A percentile compares a stretch with the other conserved stretches of the same genome.
Conservation (phyloP, 2,329 filamentous ascomycete species). For the Talaromyces atroroseus region DNA sequence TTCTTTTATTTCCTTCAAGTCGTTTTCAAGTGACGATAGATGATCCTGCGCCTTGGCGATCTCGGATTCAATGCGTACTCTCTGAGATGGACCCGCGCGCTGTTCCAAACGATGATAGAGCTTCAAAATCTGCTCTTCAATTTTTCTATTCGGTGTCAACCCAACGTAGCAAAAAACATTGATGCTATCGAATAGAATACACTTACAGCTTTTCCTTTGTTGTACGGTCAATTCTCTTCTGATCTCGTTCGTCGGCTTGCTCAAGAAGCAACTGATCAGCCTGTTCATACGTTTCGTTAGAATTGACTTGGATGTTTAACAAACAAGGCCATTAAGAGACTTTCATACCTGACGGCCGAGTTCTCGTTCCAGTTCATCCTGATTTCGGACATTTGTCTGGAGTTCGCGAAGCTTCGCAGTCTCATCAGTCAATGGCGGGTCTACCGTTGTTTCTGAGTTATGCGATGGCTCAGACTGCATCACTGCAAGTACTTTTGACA, state of each 20-base stretch:
- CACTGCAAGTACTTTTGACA: background rate
- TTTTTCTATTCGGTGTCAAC: conserved; percentile 39
- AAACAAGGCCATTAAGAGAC: background rate
- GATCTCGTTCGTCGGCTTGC: conserved; percentile 59
- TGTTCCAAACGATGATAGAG: conserved; percentile 53
- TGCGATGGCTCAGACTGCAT: background rate
- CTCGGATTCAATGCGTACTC: conserved; percentile 47
- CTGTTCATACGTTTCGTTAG: conserved; percentile 21
- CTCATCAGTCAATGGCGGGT: conserved; percentile 32
- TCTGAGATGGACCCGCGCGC: conserved; percentile 48
- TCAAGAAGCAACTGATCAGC: conserved; percentile 57
- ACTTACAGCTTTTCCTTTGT: conserved; percentile 42
- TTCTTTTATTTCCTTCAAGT: conserved; percentile 72
- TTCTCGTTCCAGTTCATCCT: conserved; percentile 85
- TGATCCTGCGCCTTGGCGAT: conserved; percentile 62
- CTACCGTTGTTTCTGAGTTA: background rate
- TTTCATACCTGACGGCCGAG: conserved; percentile 56
- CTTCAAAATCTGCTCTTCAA: conserved; percentile 60
- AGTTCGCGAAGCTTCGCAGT: conserved; percentile 59
- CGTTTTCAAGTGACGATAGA: conserved; percentile 60
- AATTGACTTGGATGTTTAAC: background rate
- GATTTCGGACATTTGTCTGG: conserved; percentile 68
- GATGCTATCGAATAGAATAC: background rate
- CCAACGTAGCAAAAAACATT: background rate
- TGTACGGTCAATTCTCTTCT: conserved; percentile 57